phyloP scores from a whole-genome alignment of 169 alveolate genomes.

The Fabrea salina region DNA sequence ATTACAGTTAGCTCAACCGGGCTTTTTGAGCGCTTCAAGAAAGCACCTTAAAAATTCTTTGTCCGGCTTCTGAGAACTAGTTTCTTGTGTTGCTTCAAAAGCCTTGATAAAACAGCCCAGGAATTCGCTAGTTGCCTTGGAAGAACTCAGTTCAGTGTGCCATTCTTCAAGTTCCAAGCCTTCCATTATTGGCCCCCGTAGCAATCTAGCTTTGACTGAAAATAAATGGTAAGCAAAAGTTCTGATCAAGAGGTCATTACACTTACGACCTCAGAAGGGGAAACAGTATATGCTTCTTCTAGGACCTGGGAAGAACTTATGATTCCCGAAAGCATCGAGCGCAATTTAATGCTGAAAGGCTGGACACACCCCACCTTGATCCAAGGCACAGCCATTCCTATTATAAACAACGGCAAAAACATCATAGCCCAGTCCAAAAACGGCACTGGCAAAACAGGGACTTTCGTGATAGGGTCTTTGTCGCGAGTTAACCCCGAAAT shows the following conservation, averaged over 20 bases:
- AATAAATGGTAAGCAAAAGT: too few relatives aligned
- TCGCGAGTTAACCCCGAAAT: conserved; percentile 54
- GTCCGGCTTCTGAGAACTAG: too few relatives aligned
- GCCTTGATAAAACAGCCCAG: too few relatives aligned
- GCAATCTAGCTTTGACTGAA: too few relatives aligned
- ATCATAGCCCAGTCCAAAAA: conserved; percentile 68
- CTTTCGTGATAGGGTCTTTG: conserved; percentile 66
- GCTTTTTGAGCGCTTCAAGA: too few relatives aligned
- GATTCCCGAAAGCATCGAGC: conserved; percentile 30
- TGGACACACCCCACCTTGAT: conserved; percentile 55
- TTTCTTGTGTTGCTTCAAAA: too few relatives aligned
- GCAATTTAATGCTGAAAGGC: conserved; percentile 38
- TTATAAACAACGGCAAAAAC: conserved; percentile 41
- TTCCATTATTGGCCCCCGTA: too few relatives aligned
- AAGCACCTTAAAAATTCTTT: too few relatives aligned
- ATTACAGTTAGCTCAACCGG: too few relatives aligned
- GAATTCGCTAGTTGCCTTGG: too few relatives aligned
- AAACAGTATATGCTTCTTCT: background rate
- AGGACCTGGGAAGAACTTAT: conserved; percentile 56
- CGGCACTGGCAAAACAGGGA: conserved; percentile 79
- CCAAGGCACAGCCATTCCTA: conserved; percentile 62
- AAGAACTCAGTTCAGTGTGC: too few relatives aligned
- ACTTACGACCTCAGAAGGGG: background rate
- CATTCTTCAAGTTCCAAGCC: too few relatives aligned
- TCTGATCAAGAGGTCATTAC: background rate